A percentile compares a stretch with the other conserved stretches of the same genome.
Evolutionary conservation across 208 protist species (phyloP).

Genomic region (Leishmania guyanensis): DNA sequence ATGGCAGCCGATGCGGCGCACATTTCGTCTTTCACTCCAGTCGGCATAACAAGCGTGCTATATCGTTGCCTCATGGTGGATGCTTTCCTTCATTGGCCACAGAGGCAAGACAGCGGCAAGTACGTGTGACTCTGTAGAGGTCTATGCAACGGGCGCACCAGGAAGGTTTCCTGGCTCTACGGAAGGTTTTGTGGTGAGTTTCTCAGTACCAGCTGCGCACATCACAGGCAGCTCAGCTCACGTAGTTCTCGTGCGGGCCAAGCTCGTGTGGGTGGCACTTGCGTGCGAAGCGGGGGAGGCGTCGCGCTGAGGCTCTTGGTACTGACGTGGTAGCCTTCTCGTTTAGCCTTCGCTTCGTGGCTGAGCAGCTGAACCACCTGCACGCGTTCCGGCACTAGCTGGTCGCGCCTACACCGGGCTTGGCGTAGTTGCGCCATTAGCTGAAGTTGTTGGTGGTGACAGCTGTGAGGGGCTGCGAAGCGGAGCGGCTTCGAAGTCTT

Average conservation of each 20-base stretch:
- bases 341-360: not conserved
- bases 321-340: not conserved
- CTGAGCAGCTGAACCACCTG: not conserved
- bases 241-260: not conserved
- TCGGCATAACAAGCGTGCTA: conserved; percentile 13
- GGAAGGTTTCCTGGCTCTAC: not conserved
- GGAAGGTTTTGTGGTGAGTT: not conserved
- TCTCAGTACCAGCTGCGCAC: not conserved
- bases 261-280: not conserved
- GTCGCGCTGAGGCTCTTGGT: not conserved
- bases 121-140: not conserved
- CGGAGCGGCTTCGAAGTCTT: not conserved
- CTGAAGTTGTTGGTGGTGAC: not conserved
- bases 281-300: not conserved
- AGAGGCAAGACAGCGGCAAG: not conserved
- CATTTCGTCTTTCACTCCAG: conserved; percentile 5
- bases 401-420: not conserved
- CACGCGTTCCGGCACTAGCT: not conserved
- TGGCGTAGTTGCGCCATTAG: not conserved
- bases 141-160: not conserved
- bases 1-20: not conserved
- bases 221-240: not conserved
- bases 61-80: conserved; percentile 31
- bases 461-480: not conserved
- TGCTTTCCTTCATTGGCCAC: conserved; percentile 10